Base-by-base conservation (phyloP, 2,329 filamentous ascomycete genomes). In the Metarhizium rileyi region DNA sequence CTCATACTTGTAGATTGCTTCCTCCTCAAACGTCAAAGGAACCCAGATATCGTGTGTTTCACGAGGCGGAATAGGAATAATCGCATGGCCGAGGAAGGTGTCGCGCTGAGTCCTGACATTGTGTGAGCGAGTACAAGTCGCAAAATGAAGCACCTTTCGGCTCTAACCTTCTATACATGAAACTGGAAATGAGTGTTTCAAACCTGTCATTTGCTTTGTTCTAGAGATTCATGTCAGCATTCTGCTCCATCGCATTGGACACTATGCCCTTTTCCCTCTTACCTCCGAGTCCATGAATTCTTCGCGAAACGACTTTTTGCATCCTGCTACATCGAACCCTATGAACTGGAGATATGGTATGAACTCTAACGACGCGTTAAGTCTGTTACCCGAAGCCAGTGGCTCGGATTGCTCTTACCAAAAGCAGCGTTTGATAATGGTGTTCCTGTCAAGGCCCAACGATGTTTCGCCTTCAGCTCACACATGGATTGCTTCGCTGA, bases 361-460 rank as follows among this genome's bases (percentile, higher is more conserved):
- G 2, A 69, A 52, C 46, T 71, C 69, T 70, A 1, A 53, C 12
- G 20, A 30, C 30, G 52, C 52, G 14, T 43, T 20, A 20, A 2
- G 18, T 10, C 14, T 2, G 18, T 16, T 26, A 27, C n/a, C 25
- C 8, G 3, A 7, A 18, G 38, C 12, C n/a, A 22, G 20, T 5
- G 35, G 16, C n/a, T 7, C 10, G 30, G 5, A 28, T 26, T 25
- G 12, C 22, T 25, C 8, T 23, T 53, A 68, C 67, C 68, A 6
- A 56, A 26, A 0, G 61, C 40, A 0, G 12, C 27, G 45, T 71
- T 71, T 2, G 63, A 51, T 0, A 70, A 45, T 0, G 69, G 69
- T 0, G 69, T 71, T 2, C 63, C 68, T 10, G 50, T 66, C 18
- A 71, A 30, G 0, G 58, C 61, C 66, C 68, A 71, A 2, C 60